A percentile compares a stretch with the other conserved stretches of the same genome.
phyloP scores from a whole-genome alignment of 257 asterid genomes.

The Solanum pennellii region DNA sequence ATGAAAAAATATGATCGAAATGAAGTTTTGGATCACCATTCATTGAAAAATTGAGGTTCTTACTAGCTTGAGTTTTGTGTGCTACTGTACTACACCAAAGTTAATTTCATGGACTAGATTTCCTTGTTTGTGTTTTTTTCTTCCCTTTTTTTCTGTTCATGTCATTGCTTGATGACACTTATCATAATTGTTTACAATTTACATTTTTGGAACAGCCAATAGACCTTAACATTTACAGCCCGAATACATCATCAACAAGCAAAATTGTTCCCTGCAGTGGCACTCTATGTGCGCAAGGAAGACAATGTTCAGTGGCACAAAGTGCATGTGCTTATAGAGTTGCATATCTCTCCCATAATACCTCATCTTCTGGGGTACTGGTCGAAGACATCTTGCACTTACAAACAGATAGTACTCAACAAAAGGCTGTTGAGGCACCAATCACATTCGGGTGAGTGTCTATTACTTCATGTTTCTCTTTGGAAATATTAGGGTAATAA shows the following conservation, averaged over 20 bases:
- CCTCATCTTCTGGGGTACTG: slow-evolving; percentile 78
- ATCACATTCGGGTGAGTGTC: slow-evolving; percentile 71
- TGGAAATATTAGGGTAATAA: neutral
- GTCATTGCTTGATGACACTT: neutral
- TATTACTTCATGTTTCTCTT: neutral
- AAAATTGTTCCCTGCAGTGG: slow-evolving; percentile 61
- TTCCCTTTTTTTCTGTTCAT: neutral
- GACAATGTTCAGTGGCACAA: slow-evolving; percentile 32
- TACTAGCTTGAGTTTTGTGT: neutral
- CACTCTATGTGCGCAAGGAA: slow-evolving; percentile 41
- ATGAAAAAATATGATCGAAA: neutral
- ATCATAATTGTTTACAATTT: neutral
- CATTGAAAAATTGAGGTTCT: neutral
- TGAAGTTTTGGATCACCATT: neutral
- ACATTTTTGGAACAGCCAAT: slow-evolving; percentile 28
- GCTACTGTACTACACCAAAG: neutral
- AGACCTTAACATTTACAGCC: slow-evolving; percentile 65
- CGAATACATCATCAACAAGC: slow-evolving; percentile 53
- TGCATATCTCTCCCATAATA: slow-evolving; percentile 63
- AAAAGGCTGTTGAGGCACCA: slow-evolving; percentile 36
- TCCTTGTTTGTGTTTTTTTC: neutral
- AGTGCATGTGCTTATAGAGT: slow-evolving; percentile 77
- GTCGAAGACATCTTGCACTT: slow-evolving; percentile 74
- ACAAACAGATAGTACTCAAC: slow-evolving; percentile 35
- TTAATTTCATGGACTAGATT: neutral